These are phyloP conservation scores for Lactarius quietus DNA, from an alignment of 768 basidiomycete genomes.

Conservation along the genomic window DNA sequence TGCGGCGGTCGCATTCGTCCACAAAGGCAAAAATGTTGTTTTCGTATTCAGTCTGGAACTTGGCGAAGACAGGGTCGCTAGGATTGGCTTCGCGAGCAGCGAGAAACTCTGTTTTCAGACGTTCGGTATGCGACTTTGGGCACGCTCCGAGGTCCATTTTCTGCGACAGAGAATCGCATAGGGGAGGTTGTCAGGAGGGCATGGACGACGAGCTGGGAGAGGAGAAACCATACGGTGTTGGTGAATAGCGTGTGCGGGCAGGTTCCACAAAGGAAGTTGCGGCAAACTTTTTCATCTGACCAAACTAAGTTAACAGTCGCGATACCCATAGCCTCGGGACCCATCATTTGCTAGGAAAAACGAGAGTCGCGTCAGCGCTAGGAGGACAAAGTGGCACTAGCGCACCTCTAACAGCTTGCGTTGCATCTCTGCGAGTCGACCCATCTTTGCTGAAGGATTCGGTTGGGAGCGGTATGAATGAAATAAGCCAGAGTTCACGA, in stretches of 20 bases:
- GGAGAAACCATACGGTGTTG: constrained; percentile 72
- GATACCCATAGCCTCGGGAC: constrained; percentile 98
- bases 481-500: not conserved
- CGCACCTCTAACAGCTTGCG: constrained; percentile 79
- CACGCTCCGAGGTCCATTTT: constrained; percentile 99
- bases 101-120: constrained; percentile 86
- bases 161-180: constrained; percentile 39
- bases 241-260: constrained; percentile 97
- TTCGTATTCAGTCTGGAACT: constrained; percentile 95
- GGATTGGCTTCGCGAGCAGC: constrained; percentile 74
- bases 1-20: constrained; percentile 96
- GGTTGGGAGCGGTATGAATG: not conserved
- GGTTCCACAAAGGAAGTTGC: constrained; percentile 97
- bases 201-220: not conserved
- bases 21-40: constrained; percentile 93
- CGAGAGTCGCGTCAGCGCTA: constrained; percentile 33
- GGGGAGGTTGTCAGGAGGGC: not conserved
- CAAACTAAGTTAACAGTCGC: constrained; percentile 89
- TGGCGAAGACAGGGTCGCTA: constrained; percentile 73
- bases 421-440: constrained; percentile 95
- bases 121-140: constrained; percentile 93
- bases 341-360: constrained; percentile 92
- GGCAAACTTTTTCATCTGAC: constrained; percentile 97
- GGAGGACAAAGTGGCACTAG: not conserved
- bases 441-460: constrained; percentile 53